Evolutionary conservation across 1,284 basidiomycete genomes (phyloP), one percentile per base, ranked within the genome.

Genomic region (Xerocomus minutiporus): DNA sequence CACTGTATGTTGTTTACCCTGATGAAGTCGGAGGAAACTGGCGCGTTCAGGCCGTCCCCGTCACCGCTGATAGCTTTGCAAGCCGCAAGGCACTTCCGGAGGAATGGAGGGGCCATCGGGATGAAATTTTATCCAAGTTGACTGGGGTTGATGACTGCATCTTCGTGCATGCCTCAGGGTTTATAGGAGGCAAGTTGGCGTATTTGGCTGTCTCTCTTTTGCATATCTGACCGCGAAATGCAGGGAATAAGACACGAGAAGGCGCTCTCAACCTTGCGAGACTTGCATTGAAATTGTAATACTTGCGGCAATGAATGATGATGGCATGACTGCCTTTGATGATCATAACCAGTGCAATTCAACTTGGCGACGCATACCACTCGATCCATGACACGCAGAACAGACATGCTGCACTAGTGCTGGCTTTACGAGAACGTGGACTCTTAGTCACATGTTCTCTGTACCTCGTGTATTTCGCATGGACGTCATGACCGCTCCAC

Each of bases 151-250:
- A 83, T 0, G 92, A 86, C 1, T 83, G 93, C 50, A 83, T 97
- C 52, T 99, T 99, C 68, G 86, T 95, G 28, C 96, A 99, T 72
- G 91, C 93, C 1, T 89, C 87, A 54, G 96, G 96, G 3, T 99
- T 99, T 69, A 98, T 95, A 64, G 97, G 94, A 63, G 93, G 92
- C 83, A 57, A 64, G 85, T 72, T 20, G 20, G 38, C 13, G 25
- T 53, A 8, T 28, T 32, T 15, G 15, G 42, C 26, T 44, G 17
- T 44, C 11, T 42, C 11, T 42, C 36, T 56, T 35, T 45, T 44
- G 43, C 15, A 26, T 35, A 44, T 43, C 51, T 67, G 28, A 65
- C 48, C 46, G 29, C 20, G 11, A 45, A 52, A 50, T 50, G 42
- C 57, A 90, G 93, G 93, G n/a, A 93, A 96, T 70, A 83, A 88